Percentiles rank a stretch among this genome's conserved stretches.
Conservation (phyloP, 2,329 filamentous ascomycete genomes). For the Sordariomycetes sp. region DNA sequence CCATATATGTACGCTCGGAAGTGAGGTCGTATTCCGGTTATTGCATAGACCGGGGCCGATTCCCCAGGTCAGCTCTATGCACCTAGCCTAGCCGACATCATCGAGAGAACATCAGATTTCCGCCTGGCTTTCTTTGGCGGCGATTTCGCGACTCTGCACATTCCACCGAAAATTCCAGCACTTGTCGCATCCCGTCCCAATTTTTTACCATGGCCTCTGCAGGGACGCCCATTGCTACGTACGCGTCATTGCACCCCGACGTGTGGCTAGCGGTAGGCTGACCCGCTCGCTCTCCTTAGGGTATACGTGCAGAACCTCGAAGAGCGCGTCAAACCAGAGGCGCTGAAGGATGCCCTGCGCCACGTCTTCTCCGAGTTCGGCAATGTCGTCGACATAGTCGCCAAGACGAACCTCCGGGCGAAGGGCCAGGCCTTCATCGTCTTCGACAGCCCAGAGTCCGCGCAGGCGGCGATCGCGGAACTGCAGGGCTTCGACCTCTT, state of each 20-base stretch:
- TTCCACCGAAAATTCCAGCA: neutral
- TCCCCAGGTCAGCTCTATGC: too few relatives aligned
- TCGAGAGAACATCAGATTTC: neutral
- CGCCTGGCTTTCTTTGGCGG: neutral
- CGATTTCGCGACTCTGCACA: neutral
- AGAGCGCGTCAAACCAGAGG: slow-evolving; percentile 77
- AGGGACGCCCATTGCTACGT: slow-evolving; percentile 48
- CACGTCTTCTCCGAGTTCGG: slow-evolving; percentile 87
- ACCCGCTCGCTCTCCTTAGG: slow-evolving; percentile 27
- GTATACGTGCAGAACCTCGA: slow-evolving; percentile 77
- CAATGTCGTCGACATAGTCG: slow-evolving; percentile 71
- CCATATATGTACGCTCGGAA: too few relatives aligned
- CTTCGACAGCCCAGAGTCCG: slow-evolving; percentile 73
- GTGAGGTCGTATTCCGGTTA: neutral
- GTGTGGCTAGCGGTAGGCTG: slow-evolving; percentile 31
- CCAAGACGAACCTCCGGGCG: slow-evolving; percentile 80
- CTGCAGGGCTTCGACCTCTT: slow-evolving; percentile 89
- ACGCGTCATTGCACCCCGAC: slow-evolving; percentile 66
- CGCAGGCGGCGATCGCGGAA: slow-evolving; percentile 72
- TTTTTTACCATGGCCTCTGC: slow-evolving; percentile 27
- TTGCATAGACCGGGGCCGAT: neutral
- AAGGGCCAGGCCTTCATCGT: slow-evolving; percentile 96
- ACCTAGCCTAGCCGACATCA: neutral
- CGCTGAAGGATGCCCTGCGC: slow-evolving; percentile 60
- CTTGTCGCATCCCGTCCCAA: neutral